Conservation (phyloP, 805 yeast species). For the Grigorovia yakushimaensis region DNA sequence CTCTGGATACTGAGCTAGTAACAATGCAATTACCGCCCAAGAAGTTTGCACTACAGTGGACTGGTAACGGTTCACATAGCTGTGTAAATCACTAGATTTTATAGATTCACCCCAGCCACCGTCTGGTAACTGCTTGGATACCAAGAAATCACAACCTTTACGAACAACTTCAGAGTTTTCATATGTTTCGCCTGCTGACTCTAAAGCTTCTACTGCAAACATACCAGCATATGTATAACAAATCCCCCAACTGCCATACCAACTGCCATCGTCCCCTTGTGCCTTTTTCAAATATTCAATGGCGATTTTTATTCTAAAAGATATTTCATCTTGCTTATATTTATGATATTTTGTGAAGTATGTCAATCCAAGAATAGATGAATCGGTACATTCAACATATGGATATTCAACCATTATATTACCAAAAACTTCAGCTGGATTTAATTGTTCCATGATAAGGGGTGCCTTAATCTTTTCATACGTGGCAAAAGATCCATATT, state of each 20-base stretch:
- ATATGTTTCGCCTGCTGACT: constrained; percentile 57
- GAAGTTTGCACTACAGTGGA: constrained; percentile 83
- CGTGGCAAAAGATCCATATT: constrained; percentile 86
- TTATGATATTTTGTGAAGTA: constrained; percentile 59
- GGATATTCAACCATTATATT: constrained; percentile 98
- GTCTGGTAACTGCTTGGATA: constrained; percentile 63
- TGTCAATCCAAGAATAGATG: constrained; percentile 79
- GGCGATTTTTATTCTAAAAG: constrained; percentile 63
- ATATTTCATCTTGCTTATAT: constrained; percentile 59
- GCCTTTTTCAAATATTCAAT: constrained; percentile 56
- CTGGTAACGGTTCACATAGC: constrained; percentile 54
- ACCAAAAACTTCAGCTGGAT: constrained; percentile 97
- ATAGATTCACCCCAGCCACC: constrained; percentile 98
- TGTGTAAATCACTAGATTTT: constrained; percentile 75
- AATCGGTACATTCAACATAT: constrained; percentile 96
- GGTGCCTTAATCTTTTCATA: constrained; percentile 84
- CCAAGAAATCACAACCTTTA: constrained; percentile 79
- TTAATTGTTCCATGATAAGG: constrained; percentile 60
- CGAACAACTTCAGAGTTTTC: constrained; percentile 50
- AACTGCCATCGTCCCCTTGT: constrained; percentile 78
- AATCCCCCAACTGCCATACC: constrained; percentile 99
- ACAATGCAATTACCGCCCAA: constrained; percentile 80
- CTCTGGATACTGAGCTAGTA: constrained; percentile 76
- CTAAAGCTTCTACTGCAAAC: constrained; percentile 93
- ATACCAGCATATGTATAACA: constrained; percentile 93